These are phyloP conservation scores for Trichomonascus vanleenenianus DNA, from an alignment of 805 yeast genomes.

Conservation along the genomic window DNA sequence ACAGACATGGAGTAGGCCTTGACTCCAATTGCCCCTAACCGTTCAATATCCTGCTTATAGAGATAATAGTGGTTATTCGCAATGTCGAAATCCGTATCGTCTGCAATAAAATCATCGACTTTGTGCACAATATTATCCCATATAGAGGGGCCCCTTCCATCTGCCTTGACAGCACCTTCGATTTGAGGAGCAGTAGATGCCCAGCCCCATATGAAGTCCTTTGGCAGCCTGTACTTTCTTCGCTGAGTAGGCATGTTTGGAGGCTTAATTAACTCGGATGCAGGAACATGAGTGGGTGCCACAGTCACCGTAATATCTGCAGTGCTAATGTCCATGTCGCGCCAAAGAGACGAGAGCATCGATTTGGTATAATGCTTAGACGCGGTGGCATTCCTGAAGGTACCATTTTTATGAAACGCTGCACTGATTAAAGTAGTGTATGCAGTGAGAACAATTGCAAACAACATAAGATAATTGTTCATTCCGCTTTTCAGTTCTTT, in stretches of 20 bases:
- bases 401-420: no score
- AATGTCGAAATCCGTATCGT: constrained; percentile 19
- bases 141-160: constrained; percentile 29
- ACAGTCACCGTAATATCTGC: constrained; percentile 9
- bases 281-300: constrained; percentile 8
- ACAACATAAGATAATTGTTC: no score
- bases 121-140: constrained; percentile 20
- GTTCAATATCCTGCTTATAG: constrained; percentile 28
- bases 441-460: no score
- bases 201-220: constrained; percentile 22
- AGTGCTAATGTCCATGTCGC: constrained; percentile 8
- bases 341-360: constrained; percentile 11
- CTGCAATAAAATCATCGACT: constrained; percentile 9
- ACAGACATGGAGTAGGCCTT: constrained; percentile 27
- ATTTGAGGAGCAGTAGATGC: constrained; percentile 31
- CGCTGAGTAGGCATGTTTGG: constrained; percentile 10
- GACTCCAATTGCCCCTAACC: constrained; percentile 29
- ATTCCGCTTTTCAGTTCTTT: no score
- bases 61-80: constrained; percentile 29
- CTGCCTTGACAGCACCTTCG: constrained; percentile 31
- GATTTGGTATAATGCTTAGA: constrained; percentile 1
- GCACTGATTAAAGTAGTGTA: no score
- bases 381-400: no score
- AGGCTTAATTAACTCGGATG: constrained; percentile 11
- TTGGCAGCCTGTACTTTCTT: constrained; percentile 5